These are phyloP conservation scores for Acanthamoeba sp. DNA, from an alignment of 208 protist genomes.

Conservation along the genomic window DNA sequence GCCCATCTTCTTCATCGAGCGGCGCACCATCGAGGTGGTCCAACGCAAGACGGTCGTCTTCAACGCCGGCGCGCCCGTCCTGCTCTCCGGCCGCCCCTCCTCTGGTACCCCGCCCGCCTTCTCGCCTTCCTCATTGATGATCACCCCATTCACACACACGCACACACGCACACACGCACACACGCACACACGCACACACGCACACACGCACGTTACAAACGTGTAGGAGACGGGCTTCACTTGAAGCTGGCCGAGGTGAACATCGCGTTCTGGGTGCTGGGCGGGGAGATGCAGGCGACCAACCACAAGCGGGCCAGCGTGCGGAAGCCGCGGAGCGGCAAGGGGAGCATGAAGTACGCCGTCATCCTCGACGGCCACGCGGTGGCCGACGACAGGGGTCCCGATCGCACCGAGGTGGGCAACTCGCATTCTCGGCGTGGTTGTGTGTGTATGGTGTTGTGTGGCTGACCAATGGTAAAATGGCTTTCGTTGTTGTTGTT, in stretches of 20 bases:
- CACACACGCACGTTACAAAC: neutral
- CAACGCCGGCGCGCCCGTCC: constrained; percentile 20
- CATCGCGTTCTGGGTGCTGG: constrained; percentile 4
- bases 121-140: neutral
- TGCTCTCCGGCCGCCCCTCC: neutral
- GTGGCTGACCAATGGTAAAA: neutral
- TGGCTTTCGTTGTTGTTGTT: neutral
- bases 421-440: neutral
- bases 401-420: constrained; percentile 6
- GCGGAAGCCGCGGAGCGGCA: neutral
- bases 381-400: neutral
- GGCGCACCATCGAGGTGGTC: constrained; percentile 18
- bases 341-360: constrained; percentile 10
- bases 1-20: constrained; percentile 24
- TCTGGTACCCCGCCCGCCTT: neutral
- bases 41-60: constrained; percentile 40
- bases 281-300: neutral
- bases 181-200: too few species aligned
- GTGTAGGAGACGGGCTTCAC: neutral
- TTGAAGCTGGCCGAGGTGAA: constrained; percentile 28
- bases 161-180: too few species aligned
- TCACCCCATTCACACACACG: too few species aligned
- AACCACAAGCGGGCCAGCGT: constrained; percentile 22
- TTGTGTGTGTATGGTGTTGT: neutral
- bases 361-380: constrained; percentile 3